Conservation (phyloP, 176 grass and related monocot genomes). For the Avena atlantica region DNA sequence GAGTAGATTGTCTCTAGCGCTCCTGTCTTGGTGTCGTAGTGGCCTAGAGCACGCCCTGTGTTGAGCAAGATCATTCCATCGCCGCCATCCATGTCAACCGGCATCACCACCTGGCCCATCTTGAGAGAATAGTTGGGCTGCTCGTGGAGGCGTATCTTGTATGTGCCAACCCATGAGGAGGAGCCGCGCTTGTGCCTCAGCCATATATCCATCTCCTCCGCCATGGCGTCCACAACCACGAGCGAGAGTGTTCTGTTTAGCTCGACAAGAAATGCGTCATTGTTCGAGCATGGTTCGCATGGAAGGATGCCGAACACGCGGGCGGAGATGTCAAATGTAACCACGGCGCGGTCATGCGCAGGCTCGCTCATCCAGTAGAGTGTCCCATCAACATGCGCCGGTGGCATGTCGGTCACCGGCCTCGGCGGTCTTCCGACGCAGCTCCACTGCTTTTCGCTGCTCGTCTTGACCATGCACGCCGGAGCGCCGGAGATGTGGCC, state of each 20-base stretch:
- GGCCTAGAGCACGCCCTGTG: slow-evolving; percentile 3
- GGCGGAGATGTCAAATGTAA: neutral
- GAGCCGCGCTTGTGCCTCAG: neutral
- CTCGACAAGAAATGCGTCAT: slow-evolving; percentile 5
- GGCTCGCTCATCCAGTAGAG: slow-evolving; percentile 33
- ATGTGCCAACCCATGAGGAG: neutral
- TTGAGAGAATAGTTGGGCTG: neutral
- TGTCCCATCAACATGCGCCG: slow-evolving; percentile 18
- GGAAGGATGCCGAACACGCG: neutral
- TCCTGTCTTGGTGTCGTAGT: slow-evolving; percentile 23
- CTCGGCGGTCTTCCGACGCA: neutral
- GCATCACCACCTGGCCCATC: neutral
- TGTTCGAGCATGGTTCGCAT: neutral
- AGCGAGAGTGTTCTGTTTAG: neutral
- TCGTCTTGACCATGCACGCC: slow-evolving; percentile 24
- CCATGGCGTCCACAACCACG: neutral
- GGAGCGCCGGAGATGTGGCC: neutral
- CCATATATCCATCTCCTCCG: neutral
- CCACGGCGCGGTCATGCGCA: neutral
- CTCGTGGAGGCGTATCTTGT: neutral
- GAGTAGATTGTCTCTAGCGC: neutral
- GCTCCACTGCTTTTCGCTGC: neutral
- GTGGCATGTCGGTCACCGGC: slow-evolving; percentile 26
- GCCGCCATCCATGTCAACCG: neutral
- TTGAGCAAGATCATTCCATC: neutral